Base-by-base conservation (phyloP, 1,139 yeast genomes). In the Taphrina flavorubra region DNA sequence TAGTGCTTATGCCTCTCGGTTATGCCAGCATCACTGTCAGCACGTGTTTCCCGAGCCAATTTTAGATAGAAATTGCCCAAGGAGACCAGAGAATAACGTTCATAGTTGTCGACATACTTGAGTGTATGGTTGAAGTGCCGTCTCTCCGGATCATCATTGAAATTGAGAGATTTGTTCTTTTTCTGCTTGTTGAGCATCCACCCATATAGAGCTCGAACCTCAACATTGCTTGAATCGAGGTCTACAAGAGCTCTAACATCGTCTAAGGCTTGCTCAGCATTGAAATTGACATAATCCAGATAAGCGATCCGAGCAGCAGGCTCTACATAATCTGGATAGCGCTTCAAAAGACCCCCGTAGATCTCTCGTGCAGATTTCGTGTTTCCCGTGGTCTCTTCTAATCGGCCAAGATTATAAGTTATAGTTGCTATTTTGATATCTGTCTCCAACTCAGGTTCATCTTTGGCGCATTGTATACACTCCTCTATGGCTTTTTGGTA, bases 121-220 rank as follows among this genome's bases (percentile, higher is more conserved):
- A 94, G 82, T 0, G 99, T 91, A 65, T 88, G 90, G 77, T 90
- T 90, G 77, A 90, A 92, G 76, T 90, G 96, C 34, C 84, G 81
- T 71, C 90, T 88, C 77, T 92, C 97, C 20, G 78, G 76, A 69
- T 81, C 83, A 20, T 63, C 67, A 36, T 63, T 63, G 39, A 53
- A 63, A 20, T 63, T 58, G 71, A 83, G 80, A 10, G 85, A 86
- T 65, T 84, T 76, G 72, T 83, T 85, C 73, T 87, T 89, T 67
- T 75, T 76, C 72, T 83, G 85, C 67, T 85, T 84, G 72, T 85
- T 84, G 72, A 91, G 81, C 76, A 86, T 90, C 97, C 98, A 95
- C 46, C 97, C 96, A 77, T 89, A 90, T 73, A 94, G 88, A 0
- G 99, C 90, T 71, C 99, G 86, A 1, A 90, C 86, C 76, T 92